Base-by-base conservation (phyloP, 192 early-diverging fungal species). In the Coemansia erecta region DNA sequence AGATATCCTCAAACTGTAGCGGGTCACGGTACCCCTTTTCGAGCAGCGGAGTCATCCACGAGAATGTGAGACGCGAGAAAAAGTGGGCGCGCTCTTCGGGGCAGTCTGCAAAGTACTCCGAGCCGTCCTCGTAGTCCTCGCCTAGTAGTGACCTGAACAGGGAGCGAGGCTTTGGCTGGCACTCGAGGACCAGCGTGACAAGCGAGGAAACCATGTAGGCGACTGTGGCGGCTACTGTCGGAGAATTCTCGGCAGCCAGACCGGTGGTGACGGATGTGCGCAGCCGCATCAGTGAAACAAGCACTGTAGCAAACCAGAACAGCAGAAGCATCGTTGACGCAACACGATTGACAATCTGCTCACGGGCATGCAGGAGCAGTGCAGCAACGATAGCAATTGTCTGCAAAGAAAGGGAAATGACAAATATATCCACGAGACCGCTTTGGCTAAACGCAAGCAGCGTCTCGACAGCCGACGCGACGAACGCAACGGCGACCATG, bases 1-100 rank as follows among this genome's bases (percentile, higher is more conserved):
- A 93, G 18, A 92, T 73, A 72, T 98, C 94, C 39, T 89, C 86
- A 70, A 88, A 83, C 18, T 84, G 81, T 55, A 95, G 76, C 37
- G 86, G 89, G 64, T 92, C 91, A 24, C 72, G 60, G 55, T 84
- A 87, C 3, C 93, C 94, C 37, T 87, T 68, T 45, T 87, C 85
- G 75, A 98, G 90, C 56, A 97, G 60, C 13, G 86, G 84, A 45
- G 89, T 87, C 85, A 98, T 90, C 96, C 96, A 98, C 26, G 85
- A 74, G 72, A 97, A 98, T 3, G 89, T 86, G 1, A 93, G 58
- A 9, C 81, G 83, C 26, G 88, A 90, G 60, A 94, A 94, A 18
- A 98, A 84, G 66, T 91, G 90, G 46, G 93, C 86, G 11, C 73
- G 83, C 18, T 85, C 86, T 62, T 96, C 94, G 6, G 93, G 95